phyloP scores from a whole-genome alignment of 805 yeast species.

The Monosporozyma solicola region DNA sequence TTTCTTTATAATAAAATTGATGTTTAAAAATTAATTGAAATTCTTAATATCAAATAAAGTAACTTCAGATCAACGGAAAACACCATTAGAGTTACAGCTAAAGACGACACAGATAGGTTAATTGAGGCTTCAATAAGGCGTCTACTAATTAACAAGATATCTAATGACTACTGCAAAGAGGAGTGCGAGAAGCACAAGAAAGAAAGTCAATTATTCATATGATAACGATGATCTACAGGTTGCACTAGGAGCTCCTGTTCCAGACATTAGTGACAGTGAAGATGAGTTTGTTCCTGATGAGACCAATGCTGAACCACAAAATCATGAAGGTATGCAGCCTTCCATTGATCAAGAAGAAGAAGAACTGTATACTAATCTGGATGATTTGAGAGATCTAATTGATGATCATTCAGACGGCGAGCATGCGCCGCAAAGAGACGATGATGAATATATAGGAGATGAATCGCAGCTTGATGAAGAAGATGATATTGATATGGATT shows the following conservation, averaged over 20 bases:
- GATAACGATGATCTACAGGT: background rate
- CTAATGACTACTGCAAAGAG: background rate
- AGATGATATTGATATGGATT: slow-evolving; percentile 3
- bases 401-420: slow-evolving; percentile 6
- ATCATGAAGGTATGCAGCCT: background rate
- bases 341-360: slow-evolving; percentile 18
- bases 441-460: slow-evolving; percentile 5
- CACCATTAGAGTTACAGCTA: background rate
- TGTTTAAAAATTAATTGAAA: background rate
- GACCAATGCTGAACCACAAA: background rate
- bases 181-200: background rate
- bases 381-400: slow-evolving; percentile 24
- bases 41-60: background rate
- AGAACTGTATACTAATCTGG: slow-evolving; percentile 25
- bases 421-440: slow-evolving; percentile 3
- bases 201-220: background rate
- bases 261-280: background rate
- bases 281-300: background rate
- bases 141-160: background rate
- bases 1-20: background rate
- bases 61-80: background rate
- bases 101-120: background rate
- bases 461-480: slow-evolving; percentile 5
- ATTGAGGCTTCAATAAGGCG: background rate
- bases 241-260: background rate